Conservation (phyloP, 805 yeast species). For the Clavispora fructus region DNA sequence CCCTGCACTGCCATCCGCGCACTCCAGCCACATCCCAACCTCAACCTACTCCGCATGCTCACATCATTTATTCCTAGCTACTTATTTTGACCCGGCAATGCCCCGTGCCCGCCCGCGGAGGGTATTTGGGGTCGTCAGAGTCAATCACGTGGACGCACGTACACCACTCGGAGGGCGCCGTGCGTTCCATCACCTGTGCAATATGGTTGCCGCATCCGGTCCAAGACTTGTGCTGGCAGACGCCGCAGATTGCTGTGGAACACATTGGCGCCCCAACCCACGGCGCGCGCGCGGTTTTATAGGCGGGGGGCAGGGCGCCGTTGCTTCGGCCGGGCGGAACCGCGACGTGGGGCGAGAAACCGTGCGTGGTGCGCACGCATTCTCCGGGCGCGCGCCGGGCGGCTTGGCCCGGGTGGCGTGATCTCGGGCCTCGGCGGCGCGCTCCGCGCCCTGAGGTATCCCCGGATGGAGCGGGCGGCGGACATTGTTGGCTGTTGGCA, state of each 20-base stretch:
- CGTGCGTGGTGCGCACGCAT: too few species aligned
- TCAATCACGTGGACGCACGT: constrained; percentile 46
- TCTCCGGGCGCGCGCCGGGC: too few species aligned
- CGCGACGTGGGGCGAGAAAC: not conserved
- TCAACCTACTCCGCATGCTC: not conserved
- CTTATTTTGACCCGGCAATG: not conserved
- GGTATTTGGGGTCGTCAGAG: constrained; percentile 36
- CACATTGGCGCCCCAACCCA: constrained; percentile 20
- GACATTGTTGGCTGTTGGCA: too few species aligned
- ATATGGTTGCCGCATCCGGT: constrained; percentile 60
- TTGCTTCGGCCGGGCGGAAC: not conserved
- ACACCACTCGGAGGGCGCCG: constrained; percentile 48
- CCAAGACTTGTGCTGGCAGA: constrained; percentile 53
- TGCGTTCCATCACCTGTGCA: constrained; percentile 47
- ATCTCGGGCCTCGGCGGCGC: too few species aligned
- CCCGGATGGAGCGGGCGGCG: too few species aligned
- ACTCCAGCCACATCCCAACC: too few species aligned
- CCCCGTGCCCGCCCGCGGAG: constrained; percentile 64
- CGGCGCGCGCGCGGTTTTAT: not conserved
- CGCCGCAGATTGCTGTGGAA: constrained; percentile 32
- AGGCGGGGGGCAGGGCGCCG: not conserved
- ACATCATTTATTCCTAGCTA: not conserved
- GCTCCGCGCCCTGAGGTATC: too few species aligned
- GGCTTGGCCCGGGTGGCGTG: too few species aligned
- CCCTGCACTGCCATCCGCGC: too few species aligned